Evolutionary conservation across 345 rosid species (phyloP), one percentile per base, ranked within the genome.

Genomic region (Nasturtium officinale): DNA sequence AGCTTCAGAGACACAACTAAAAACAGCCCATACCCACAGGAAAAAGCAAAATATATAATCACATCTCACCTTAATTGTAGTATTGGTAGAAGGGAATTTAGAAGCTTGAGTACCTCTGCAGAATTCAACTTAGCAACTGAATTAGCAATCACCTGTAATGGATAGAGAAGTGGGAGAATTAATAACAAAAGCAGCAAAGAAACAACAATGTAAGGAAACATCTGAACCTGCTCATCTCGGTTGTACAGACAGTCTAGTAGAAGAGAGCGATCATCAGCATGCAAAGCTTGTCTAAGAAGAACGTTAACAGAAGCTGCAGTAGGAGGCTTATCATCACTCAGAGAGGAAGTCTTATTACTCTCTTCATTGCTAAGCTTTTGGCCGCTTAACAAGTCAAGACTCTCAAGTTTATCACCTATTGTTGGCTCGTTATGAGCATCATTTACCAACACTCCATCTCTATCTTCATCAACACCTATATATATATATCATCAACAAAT

Each of bases 211-310:
- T 46, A 61, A 65, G 23, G 13, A 61, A 72, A 33, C 10, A 53
- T 30, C 10, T 0, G 5, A 66, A 96, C 99, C 98, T 92, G 94
- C 26, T 92, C 85, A 42, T 96, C 89, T 81, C 85, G 90, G 33
- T 87, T 92, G 73, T 92, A 90, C 74, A 96, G 83, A 85, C 99
- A 96, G 69, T 96, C 97, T 5, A 91, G 79, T 43, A 96, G 76
- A 76, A 96, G 98, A 7, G 92, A 80, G 3, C 88, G 92, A 66
- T 95, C 98, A 76, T 89, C 94, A 47, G 97, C 97, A 70, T 79
- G 88, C 25, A 95, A 71, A 5, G 99, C 99, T 78, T 96, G 97
- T 80, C 82, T 96, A 42, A 92, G 87, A 74, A 96, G 83, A 86
- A 92, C 76, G 62, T 80, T 77, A 46, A 96, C 88, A 1, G 99